Base-by-base conservation (phyloP, 495 filamentous ascomycete genomes). In the Thermothielavioides terrestris region DNA sequence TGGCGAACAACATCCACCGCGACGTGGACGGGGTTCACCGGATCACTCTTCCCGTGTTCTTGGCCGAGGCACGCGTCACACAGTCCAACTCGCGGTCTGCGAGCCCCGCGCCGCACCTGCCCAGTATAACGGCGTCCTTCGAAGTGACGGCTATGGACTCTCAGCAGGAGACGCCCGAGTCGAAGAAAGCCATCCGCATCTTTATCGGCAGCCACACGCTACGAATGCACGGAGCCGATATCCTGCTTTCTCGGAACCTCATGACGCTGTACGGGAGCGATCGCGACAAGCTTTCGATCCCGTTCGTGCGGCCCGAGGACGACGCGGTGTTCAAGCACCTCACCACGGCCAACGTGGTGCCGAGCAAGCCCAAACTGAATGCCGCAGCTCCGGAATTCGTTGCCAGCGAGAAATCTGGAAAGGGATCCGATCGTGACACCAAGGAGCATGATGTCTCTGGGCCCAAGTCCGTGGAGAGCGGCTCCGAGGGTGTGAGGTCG, bases 251-350 rank as follows among this genome's bases (percentile, higher is more conserved):
- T 0, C 85, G 89, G 50, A 94, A 94, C 54, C 80, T 82, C 49
- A 77, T 98, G 63, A 84, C 85, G 1, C 74, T 97, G 37, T 88
- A 89, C 53, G 87, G 91, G 58, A 85, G 90, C 59, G 86, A 91
- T 25, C 77, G 85, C 32, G 86, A 86, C 63, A 94, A 92, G 54
- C 68, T 98, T n/a, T 89, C 84, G 17, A 82, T 98, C 18, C 92
- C 91, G 22, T 83, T 98, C 51, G 89, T 94, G 40, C 80, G 91
- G 34, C 94, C 92, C n/a, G 91, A 96, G 63, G 82, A 89, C 52
- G 88, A 94, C 45, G 71, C 69, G 8, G 68, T 80, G 3, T 96
- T 92, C 73, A 92, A 84, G 49, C 77, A 77, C 53, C 70, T 97
- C 20, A 80, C 69, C 56, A 88, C 84, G 7, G 70, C 68, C 39